Base-by-base conservation (phyloP, 176 grass and related monocot species). In the Saccharum officinarum region DNA sequence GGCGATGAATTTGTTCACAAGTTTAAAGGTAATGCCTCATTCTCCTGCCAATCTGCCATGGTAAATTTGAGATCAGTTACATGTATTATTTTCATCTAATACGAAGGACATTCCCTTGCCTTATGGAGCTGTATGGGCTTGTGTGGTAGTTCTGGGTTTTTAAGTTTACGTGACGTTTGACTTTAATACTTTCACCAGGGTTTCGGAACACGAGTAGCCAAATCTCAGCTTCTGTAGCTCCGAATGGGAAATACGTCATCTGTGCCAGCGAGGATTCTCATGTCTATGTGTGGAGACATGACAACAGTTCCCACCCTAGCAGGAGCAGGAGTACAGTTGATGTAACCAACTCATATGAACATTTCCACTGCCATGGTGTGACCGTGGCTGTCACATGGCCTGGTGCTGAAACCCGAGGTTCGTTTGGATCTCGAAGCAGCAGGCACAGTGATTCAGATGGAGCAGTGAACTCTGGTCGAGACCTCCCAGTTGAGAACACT, bases 131-230 rank as follows among this genome's bases (percentile, higher is more conserved):
- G 6, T 23, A 79, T 82, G 22, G 63, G 6, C 44, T 71, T 81
- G 11, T 54, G 17, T 49, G 7, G 22, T 80, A 69, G 26, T 75
- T 3, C 22, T 49, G 7, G 5, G 3, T 1, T 30, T 75, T 75
- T 40, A 4, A 5, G 82, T 68, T 87, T 85, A 83, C 34, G 3
- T 3, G 15, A 6, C 84, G 61, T 64, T 14, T 64, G 61, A 64
- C 25, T 69, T 49, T 62, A 18, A 71, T 75, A 33, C 70, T 73
- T 82, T 68, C 52, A 86, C 79, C 90, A 99, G 97, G 97, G 9
- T 97, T 94, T 69, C 93, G 93, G 69, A 99, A 99, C 69, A 99
- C 94, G 11, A 99, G 92, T 70, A 99, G 97, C 82, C 97, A 99
- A 79, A 99, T 99, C 42, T 99, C 97, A 31, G 97, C 97, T 52